A percentile compares a stretch with the other conserved stretches of the same genome.
Conservation (phyloP, 805 yeast species). For the Ogataea sp. region DNA sequence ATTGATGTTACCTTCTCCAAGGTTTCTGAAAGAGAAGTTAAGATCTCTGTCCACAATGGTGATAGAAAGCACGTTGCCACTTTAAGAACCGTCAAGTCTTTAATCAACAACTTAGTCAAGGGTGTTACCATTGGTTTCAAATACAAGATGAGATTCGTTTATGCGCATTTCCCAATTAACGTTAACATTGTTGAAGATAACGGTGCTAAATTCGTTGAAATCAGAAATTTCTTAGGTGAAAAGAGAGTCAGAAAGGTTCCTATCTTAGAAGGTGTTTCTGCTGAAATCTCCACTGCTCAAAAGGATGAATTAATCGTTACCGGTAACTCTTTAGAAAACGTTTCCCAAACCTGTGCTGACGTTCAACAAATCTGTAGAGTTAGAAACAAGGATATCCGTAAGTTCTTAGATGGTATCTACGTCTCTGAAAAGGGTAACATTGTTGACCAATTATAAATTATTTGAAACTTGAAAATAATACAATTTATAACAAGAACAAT, state of each 20-base stretch:
- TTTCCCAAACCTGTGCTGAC: conserved; percentile 98
- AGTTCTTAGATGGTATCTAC: conserved; percentile 99
- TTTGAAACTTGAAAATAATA: no score
- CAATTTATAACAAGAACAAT: no score
- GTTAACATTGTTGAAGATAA: conserved; percentile 84
- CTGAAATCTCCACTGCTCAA: conserved; percentile 71
- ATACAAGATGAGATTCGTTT: conserved; percentile 99
- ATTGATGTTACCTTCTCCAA: conserved; percentile 89
- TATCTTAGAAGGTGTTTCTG: conserved; percentile 83
- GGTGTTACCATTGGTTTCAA: conserved; percentile 99
- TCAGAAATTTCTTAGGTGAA: conserved; percentile 99
- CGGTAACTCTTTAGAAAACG: conserved; percentile 97
- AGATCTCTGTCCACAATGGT: conserved; percentile 94
- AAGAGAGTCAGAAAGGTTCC: conserved; percentile 88
- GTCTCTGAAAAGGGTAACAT: conserved; percentile 93
- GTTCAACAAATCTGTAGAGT: conserved; percentile 97
- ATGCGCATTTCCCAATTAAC: conserved; percentile 99
- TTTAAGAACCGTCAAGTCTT: conserved; percentile 95
- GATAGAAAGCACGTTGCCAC: conserved; percentile 99
- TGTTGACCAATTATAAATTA: conserved; percentile 34
- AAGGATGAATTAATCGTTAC: conserved; percentile 91
- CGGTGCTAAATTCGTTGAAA: conserved; percentile 71
- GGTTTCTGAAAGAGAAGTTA: conserved; percentile 62
- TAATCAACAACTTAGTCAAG: conserved; percentile 86
- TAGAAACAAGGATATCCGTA: conserved; percentile 99